Evolutionary conservation across 2,329 filamentous ascomycete genomes (phyloP).

Genomic region (Clonostachys rhizophaga): DNA sequence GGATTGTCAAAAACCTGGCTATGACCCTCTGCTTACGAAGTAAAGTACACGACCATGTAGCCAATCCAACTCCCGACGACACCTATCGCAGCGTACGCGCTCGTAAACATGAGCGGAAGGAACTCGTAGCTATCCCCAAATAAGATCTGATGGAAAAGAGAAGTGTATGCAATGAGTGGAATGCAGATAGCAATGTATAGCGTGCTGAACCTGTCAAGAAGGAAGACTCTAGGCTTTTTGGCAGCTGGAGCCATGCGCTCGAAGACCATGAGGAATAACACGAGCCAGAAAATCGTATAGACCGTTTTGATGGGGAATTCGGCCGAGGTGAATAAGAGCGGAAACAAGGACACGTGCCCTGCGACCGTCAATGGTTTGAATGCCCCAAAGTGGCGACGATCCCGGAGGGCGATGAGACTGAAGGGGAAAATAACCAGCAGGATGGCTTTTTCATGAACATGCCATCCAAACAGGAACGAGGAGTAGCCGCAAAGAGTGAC

Average conservation of each 20-base stretch:
- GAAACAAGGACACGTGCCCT: slow-evolving; percentile 92
- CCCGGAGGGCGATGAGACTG: slow-evolving; percentile 83
- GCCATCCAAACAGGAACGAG: slow-evolving; percentile 97
- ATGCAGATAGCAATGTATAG: slow-evolving; percentile 88
- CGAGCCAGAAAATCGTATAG: slow-evolving; percentile 89
- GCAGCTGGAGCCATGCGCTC: slow-evolving; percentile 84
- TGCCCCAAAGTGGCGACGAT: slow-evolving; percentile 84
- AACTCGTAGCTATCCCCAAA: slow-evolving; percentile 86
- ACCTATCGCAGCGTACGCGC: slow-evolving; percentile 89
- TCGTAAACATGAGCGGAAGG: slow-evolving; percentile 93
- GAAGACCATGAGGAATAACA: slow-evolving; percentile 80
- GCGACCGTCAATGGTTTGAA: slow-evolving; percentile 90
- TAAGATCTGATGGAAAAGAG: slow-evolving; percentile 73
- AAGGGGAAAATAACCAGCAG: slow-evolving; percentile 93
- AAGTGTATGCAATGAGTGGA: slow-evolving; percentile 85
- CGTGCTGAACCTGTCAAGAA: slow-evolving; percentile 86
- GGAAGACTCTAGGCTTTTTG: slow-evolving; percentile 73
- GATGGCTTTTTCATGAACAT: slow-evolving; percentile 97
- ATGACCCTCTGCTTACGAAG: slow-evolving; percentile 20
- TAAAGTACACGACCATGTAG: slow-evolving; percentile 88
- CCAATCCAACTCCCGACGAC: slow-evolving; percentile 94
- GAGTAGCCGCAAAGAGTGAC: slow-evolving; percentile 92
- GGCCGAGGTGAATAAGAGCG: slow-evolving; percentile 82
- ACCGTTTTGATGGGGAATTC: slow-evolving; percentile 93
- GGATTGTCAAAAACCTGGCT: neutral